A percentile compares a stretch with the other conserved stretches of the same genome.
Evolutionary conservation across 2,329 filamentous ascomycete genomes (phyloP).

Genomic region (Cordyceps fumosorosea): DNA sequence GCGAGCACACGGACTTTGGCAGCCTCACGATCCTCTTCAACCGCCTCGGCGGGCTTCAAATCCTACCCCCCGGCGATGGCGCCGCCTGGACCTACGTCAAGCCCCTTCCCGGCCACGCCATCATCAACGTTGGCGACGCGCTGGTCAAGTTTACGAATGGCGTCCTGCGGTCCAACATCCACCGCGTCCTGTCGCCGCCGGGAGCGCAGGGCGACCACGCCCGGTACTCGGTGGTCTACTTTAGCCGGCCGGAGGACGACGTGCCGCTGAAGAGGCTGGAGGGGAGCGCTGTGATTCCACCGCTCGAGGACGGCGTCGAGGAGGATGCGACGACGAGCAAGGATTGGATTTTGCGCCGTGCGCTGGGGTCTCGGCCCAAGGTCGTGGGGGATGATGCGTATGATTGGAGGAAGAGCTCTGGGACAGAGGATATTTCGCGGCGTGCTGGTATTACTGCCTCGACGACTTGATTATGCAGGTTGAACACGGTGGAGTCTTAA

Average conservation of each 20-base stretch:
- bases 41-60: conserved; percentile 31
- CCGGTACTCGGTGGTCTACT: conserved; percentile 9
- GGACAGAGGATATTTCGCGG: neutral
- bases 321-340: conserved; percentile 4
- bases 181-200: conserved; percentile 6
- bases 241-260: conserved; percentile 5
- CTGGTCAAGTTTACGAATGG: conserved; percentile 12
- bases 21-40: conserved; percentile 34
- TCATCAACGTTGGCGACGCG: conserved; percentile 7
- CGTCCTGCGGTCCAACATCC: conserved; percentile 10
- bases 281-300: conserved; percentile 3
- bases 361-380: conserved; percentile 4
- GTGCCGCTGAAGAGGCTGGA: neutral
- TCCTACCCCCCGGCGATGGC: conserved; percentile 21
- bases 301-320: neutral
- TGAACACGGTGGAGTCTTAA: too few species aligned
- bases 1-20: conserved; percentile 32
- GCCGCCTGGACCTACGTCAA: conserved; percentile 9
- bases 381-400: conserved; percentile 1
- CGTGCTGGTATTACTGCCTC: neutral
- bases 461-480: too few species aligned
- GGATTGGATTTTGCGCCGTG: conserved; percentile 6
- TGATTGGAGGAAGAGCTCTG: neutral
- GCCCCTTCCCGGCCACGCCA: conserved; percentile 2
- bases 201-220: neutral